Conservation (phyloP, 2,329 filamentous ascomycete genomes). For the Didymella sp. region DNA sequence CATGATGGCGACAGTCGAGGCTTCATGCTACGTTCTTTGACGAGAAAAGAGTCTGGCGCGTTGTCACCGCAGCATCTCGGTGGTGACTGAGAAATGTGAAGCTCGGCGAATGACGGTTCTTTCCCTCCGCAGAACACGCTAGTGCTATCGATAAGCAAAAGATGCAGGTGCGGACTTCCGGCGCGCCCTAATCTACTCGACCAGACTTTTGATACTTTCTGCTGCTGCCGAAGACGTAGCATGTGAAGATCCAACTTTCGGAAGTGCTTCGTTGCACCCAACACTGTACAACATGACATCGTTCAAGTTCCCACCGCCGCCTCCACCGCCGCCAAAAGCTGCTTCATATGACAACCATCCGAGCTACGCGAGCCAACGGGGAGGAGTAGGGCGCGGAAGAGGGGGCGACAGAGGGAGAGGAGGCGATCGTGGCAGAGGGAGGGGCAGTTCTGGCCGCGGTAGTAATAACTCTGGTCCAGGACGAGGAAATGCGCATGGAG, state of each 20-base stretch:
- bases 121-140: constrained; percentile 14
- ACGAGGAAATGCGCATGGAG: constrained; percentile 25
- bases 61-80: constrained; percentile 24
- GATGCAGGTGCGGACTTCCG: constrained; percentile 12
- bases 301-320: constrained; percentile 59
- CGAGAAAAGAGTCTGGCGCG: constrained; percentile 3
- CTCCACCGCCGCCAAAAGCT: constrained; percentile 51
- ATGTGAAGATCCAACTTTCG: constrained; percentile 3
- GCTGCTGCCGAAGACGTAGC: neutral
- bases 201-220: neutral
- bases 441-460: constrained; percentile 29
- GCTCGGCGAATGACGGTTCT: constrained; percentile 20
- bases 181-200: neutral
- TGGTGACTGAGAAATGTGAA: constrained; percentile 18
- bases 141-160: constrained; percentile 21
- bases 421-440: constrained; percentile 40
- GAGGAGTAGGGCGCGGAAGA: constrained; percentile 38
- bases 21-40: constrained; percentile 37
- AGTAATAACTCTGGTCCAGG: constrained; percentile 29
- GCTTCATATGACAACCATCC: constrained; percentile 36
- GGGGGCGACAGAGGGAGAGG: constrained; percentile 37
- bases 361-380: constrained; percentile 41
- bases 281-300: constrained; percentile 33
- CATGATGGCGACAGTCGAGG: constrained; percentile 35
- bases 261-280: constrained; percentile 12